phyloP scores from a whole-genome alignment of 345 rosid genomes.

The Geranium brycei region DNA sequence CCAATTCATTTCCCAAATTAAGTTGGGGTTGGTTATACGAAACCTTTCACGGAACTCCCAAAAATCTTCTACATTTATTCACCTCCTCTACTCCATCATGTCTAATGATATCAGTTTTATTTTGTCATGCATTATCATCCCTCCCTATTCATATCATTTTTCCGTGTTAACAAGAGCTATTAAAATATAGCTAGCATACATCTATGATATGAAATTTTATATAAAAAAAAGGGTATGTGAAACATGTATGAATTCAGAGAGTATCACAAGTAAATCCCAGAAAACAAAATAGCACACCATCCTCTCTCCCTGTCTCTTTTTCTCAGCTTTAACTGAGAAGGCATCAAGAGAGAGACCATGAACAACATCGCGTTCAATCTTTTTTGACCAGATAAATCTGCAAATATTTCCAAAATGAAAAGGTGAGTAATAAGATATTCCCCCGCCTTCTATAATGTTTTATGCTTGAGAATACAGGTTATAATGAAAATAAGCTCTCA shows the following conservation, averaged over 20 bases:
- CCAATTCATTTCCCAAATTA: not conserved
- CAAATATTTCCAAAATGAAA: conserved; percentile 6
- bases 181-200: not conserved
- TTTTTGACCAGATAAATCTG: conserved; percentile 93
- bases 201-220: too few species aligned
- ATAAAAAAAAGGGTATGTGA: too few species aligned
- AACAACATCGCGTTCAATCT: conserved; percentile 72
- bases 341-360: conserved; percentile 51
- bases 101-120: not conserved
- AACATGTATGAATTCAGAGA: not conserved
- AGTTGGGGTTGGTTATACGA: not conserved
- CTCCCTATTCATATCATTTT: not conserved
- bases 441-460: not conserved
- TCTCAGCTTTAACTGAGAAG: conserved; percentile 77
- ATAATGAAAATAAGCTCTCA: too few species aligned
- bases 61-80: not conserved
- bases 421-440: too few species aligned
- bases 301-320: conserved; percentile 60
- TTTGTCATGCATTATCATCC: not conserved
- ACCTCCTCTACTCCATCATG: not conserved
- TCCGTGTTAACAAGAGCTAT: not conserved
- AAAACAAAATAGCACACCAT: conserved; percentile 38
- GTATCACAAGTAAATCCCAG: not conserved
- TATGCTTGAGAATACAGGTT: too few species aligned
- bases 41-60: not conserved